Evolutionary conservation across 2,329 filamentous ascomycete genomes (phyloP).

Genomic region (Colletotrichum tropicale): DNA sequence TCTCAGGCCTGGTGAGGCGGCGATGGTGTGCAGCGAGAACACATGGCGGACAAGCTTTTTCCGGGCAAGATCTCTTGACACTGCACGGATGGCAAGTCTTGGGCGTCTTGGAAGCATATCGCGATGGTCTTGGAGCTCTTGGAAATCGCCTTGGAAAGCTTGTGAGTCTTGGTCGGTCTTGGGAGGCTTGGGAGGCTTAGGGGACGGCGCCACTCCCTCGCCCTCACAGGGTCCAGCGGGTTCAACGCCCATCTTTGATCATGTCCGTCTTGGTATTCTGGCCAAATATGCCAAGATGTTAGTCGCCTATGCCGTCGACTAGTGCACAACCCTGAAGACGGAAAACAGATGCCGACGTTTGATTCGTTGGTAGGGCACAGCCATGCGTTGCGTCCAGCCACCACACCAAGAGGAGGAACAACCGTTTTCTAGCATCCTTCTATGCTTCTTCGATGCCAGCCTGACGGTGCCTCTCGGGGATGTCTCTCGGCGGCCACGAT

Average conservation of each 20-base stretch:
- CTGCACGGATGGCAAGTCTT: constrained; percentile 7
- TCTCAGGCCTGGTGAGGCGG: neutral
- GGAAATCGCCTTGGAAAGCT: constrained; percentile 1
- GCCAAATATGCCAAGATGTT: neutral
- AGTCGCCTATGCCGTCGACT: neutral
- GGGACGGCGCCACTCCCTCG: neutral
- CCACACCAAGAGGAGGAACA: neutral
- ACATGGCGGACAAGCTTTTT: constrained; percentile 6
- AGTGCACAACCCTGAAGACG: neutral
- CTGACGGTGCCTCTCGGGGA: neutral
- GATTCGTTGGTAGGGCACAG: neutral
- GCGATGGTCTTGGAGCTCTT: constrained; percentile 1
- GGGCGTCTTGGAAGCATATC: neutral
- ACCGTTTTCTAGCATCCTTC: neutral
- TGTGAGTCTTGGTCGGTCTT: neutral
- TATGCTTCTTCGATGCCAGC: neutral
- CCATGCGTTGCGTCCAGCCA: neutral
- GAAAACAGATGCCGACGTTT: neutral
- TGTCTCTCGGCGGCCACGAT: neutral
- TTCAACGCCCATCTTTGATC: neutral
- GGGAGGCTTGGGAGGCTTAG: neutral
- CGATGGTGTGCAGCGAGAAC: neutral
- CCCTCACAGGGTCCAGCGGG: neutral
- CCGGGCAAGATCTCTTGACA: constrained; percentile 5
- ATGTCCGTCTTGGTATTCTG: neutral